A percentile compares a stretch with the other conserved stretches of the same genome.
Conservation (phyloP, 2,329 filamentous ascomycete species). For the Xylaria sp. region DNA sequence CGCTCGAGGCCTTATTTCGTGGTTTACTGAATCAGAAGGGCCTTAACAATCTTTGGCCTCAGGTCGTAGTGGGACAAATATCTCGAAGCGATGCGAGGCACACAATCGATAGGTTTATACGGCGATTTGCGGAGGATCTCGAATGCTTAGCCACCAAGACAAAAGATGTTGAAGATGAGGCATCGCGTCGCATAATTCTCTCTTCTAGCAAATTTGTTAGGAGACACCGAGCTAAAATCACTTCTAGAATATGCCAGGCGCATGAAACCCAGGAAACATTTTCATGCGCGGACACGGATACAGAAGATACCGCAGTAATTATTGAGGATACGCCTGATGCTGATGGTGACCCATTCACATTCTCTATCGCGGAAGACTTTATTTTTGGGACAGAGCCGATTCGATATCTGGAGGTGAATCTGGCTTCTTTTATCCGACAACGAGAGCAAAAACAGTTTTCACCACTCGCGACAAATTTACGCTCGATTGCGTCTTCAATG, state of each 20-base stretch:
- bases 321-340: not conserved
- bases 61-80: not conserved
- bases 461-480: not conserved
- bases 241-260: not conserved
- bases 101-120: constrained; percentile 1
- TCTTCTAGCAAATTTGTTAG: constrained; percentile 3
- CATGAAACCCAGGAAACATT: not conserved
- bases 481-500: not conserved
- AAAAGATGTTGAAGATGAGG: not conserved
- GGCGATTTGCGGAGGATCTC: constrained; percentile 12
- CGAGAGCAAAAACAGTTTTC: not conserved
- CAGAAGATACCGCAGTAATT: not conserved
- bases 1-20: constrained; percentile 1
- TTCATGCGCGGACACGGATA: not conserved
- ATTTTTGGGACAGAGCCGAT: constrained; percentile 12
- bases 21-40: not conserved
- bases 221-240: not conserved
- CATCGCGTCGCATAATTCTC: not conserved
- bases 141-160: not conserved
- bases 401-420: not conserved
- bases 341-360: not conserved
- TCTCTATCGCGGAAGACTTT: not conserved
- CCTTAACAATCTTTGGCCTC: constrained; percentile 10
- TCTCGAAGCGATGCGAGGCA: not conserved
- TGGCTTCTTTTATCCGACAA: not conserved